A percentile compares a stretch with the other conserved stretches of the same genome.
Conservation (phyloP, 805 yeast species). For the Blastobotrys muscicola region DNA sequence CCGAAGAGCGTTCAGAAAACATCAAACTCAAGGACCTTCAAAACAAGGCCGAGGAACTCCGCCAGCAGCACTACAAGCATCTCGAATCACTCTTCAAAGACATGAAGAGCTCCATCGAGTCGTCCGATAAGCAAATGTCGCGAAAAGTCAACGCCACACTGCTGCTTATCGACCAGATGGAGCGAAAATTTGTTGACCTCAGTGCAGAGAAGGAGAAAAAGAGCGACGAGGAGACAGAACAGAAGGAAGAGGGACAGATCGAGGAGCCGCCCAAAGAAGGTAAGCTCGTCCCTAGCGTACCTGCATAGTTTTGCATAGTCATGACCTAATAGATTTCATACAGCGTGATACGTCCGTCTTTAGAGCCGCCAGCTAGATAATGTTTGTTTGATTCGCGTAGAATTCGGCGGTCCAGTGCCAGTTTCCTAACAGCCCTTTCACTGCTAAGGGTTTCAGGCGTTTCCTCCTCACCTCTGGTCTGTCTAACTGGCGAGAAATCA, state of each 20-base stretch:
- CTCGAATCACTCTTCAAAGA: slow-evolving; percentile 10
- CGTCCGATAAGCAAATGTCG: slow-evolving; percentile 11
- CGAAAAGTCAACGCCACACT: slow-evolving; percentile 9
- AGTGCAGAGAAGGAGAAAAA: background rate
- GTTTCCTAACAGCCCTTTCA: background rate
- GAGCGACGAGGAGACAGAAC: too few species aligned
- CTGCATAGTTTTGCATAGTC: background rate
- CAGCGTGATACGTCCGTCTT: slow-evolving; percentile 44
- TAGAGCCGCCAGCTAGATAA: slow-evolving; percentile 42
- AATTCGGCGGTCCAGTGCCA: background rate
- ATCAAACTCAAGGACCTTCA: slow-evolving; percentile 9
- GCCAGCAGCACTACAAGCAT: slow-evolving; percentile 13
- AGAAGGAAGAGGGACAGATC: too few species aligned
- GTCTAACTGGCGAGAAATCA: slow-evolving; percentile 11
- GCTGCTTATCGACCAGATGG: slow-evolving; percentile 10
- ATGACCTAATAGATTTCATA: slow-evolving; percentile 22
- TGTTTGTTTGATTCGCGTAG: slow-evolving; percentile 6
- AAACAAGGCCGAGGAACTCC: slow-evolving; percentile 6
- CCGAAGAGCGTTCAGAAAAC: slow-evolving; percentile 8
- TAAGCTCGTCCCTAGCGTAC: too few species aligned
- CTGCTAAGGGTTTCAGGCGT: background rate
- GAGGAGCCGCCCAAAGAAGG: too few species aligned
- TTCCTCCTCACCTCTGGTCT: background rate
- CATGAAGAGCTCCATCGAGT: slow-evolving; percentile 9
- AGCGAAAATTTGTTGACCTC: slow-evolving; percentile 5